phyloP scores from a whole-genome alignment of 2,329 filamentous ascomycete species.

The Cladosporium sp. region DNA sequence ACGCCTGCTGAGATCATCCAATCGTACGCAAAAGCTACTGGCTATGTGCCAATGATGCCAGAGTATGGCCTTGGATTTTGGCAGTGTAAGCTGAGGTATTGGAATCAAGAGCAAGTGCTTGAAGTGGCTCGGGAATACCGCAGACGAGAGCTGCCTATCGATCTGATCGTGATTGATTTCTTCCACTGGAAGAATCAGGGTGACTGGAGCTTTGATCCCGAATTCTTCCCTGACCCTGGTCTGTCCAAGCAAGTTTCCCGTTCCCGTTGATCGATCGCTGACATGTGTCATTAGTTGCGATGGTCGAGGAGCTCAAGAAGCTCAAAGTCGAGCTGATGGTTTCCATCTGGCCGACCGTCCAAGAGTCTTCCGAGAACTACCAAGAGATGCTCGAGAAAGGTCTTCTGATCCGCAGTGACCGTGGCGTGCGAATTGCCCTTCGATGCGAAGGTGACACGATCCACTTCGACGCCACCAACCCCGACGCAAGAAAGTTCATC shows the following conservation, averaged over 20 bases:
- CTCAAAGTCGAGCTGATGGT: conserved; percentile 64
- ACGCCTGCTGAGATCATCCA: conserved; percentile 54
- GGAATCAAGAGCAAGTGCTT: conserved; percentile 61
- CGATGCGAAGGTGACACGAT: conserved; percentile 57
- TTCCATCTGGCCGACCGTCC: conserved; percentile 65
- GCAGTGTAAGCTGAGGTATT: conserved; percentile 64
- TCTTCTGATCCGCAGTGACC: conserved; percentile 56
- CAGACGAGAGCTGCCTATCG: conserved; percentile 52
- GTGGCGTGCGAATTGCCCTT: conserved; percentile 56
- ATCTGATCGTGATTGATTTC: conserved; percentile 64
- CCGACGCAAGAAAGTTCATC: conserved; percentile 53
- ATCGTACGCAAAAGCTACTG: conserved; percentile 54
- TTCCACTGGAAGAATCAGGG: conserved; percentile 66
- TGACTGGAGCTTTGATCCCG: conserved; percentile 63
- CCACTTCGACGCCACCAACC: conserved; percentile 62
- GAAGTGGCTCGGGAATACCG: conserved; percentile 58
- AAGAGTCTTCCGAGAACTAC: conserved; percentile 56
- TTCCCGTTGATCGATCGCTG: neutral
- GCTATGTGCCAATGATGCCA: conserved; percentile 62
- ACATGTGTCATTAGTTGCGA: conserved; percentile 43
- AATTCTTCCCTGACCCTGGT: conserved; percentile 54
- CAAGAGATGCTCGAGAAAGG: conserved; percentile 59
- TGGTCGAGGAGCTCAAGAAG: conserved; percentile 58
- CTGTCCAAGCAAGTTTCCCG: neutral
- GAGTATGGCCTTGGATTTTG: conserved; percentile 65